phyloP scores from a whole-genome alignment of 2,329 filamentous ascomycete genomes.

The Ophiostoma ulmi region DNA sequence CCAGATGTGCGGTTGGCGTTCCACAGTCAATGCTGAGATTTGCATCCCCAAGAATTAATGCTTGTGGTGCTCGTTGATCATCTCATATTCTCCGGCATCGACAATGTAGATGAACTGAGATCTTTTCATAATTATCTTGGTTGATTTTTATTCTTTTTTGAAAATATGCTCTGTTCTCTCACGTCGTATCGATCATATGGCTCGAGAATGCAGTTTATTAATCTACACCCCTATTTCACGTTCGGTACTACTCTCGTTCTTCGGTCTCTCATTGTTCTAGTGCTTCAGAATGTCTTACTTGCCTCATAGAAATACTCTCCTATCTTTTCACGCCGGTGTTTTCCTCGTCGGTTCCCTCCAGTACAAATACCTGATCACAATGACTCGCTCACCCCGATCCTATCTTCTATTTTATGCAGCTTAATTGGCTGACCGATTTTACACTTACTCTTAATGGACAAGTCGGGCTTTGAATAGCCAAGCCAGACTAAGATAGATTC shows the following conservation, averaged over 20 bases:
- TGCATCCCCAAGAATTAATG: not conserved
- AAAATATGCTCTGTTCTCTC: not conserved
- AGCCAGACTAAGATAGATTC: not conserved
- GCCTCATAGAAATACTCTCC: not conserved
- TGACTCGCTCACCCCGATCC: conserved; percentile 1
- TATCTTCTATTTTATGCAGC: conserved; percentile 9
- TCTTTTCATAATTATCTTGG: no score
- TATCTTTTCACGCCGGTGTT: not conserved
- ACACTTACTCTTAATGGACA: not conserved
- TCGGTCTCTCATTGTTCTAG: not conserved
- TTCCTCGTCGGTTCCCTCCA: conserved; percentile 3
- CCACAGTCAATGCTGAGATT: not conserved
- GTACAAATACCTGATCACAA: not conserved
- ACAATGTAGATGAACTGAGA: not conserved
- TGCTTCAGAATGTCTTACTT: conserved; percentile 2
- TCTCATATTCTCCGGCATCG: not conserved
- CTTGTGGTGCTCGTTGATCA: not conserved
- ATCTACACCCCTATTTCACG: not conserved
- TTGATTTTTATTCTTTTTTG: not conserved
- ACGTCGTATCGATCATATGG: not conserved
- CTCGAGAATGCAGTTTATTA: not conserved
- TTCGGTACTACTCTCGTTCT: not conserved
- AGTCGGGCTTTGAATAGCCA: not conserved
- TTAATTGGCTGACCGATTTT: conserved; percentile 3
- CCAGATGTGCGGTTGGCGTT: not conserved